Conservation (phyloP, 2,329 filamentous ascomycete species). For the Penicillium sp. region DNA sequence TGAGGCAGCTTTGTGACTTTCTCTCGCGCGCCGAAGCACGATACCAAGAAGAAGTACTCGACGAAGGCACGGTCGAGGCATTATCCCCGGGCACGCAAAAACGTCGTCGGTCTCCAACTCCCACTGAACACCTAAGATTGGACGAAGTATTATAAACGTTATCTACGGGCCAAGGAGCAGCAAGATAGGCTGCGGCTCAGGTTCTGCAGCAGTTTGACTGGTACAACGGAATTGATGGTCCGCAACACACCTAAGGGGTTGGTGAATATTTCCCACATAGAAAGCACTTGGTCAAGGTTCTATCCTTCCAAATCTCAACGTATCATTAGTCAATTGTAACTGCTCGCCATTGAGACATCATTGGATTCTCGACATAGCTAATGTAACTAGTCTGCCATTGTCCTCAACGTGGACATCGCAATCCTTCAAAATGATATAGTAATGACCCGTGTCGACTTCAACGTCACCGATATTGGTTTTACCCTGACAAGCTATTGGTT, state of each 20-base stretch:
- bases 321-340: too few relatives aligned
- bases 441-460: neutral
- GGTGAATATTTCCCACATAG: too few relatives aligned
- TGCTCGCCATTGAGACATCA: too few relatives aligned
- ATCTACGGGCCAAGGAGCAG: too few relatives aligned
- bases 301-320: too few relatives aligned
- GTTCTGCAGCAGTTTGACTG: too few relatives aligned
- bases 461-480: neutral
- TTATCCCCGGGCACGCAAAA: neutral
- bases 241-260: too few relatives aligned
- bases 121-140: neutral
- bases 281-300: too few relatives aligned
- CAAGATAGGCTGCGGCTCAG: too few relatives aligned
- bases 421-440: neutral
- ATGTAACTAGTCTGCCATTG: neutral
- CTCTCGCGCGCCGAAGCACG: neutral
- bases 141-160: neutral
- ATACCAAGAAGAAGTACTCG: neutral
- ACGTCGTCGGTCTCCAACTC: neutral
- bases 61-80: neutral
- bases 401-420: neutral
- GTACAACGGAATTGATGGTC: too few relatives aligned
- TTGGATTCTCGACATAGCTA: neutral
- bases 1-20: slow-evolving; percentile 11
- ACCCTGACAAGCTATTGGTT: neutral